Evolutionary conservation across 148 eudicot genomes (phyloP), one percentile per base, ranked within the genome.

Genomic region (Camellia granthamiana): DNA sequence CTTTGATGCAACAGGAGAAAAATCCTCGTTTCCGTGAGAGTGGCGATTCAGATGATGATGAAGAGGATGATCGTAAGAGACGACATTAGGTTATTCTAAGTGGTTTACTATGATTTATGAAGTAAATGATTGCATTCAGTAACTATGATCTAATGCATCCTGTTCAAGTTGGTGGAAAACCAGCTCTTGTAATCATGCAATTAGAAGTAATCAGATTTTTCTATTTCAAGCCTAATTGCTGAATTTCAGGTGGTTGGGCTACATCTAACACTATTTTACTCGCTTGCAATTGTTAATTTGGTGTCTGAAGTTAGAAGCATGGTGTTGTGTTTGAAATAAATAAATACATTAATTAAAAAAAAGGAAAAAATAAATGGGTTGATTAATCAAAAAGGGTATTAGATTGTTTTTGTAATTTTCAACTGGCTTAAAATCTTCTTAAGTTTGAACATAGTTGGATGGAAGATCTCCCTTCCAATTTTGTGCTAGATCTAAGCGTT

Each of bases 21-120:
- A 95, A 95, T 82, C 97, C 98, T 47, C 90, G 97, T 30, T 95
- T 93, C 69, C 93, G 98, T 74, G 97, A 95, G 85, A 90, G 93
- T 79, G 98, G 98, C 2, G 98, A 95, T 80, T 95, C 98, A 14
- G 96, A 95, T 77, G 97, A 92, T 0, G 98, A 93, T 0, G 98
- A 94, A 62, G 98, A 92, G 16, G 96, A 89, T 76, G 93, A 87
- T 78, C 82, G 84, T 52, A 94, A 92, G 85, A 86, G 83, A 75
- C 85, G 84, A 54, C 69, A 84, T 41, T 92, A 87, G 83, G 58
- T 78, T 41, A 54, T 55, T 52, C 16, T 66, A 76, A 76, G 44
- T n/a, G 54, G n/a, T 5, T 18, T 18, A 60, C 44, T 49, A 76
- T 9, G 67, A 60, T 72, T 3, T 51, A 23, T 52, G 59, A 19